Evolutionary conservation across 2,329 filamentous ascomycete species (phyloP).

Genomic region (Botryotinia convoluta): DNA sequence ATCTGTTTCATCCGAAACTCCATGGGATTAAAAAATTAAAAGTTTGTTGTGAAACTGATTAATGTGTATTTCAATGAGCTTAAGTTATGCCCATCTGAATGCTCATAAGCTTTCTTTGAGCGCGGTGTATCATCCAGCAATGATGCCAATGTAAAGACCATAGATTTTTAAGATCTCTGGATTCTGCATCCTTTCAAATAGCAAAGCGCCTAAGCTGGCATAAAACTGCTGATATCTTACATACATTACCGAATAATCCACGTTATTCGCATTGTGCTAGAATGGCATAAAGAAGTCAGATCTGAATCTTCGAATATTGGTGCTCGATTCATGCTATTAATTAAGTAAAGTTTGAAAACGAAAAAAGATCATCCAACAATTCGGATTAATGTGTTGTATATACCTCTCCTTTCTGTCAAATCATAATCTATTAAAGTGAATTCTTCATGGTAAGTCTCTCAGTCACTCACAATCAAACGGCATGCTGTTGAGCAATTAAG

Average conservation of each 20-base stretch:
- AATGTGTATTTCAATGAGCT: background rate
- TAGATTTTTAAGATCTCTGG: background rate
- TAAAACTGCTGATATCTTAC: background rate
- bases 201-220: background rate
- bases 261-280: background rate
- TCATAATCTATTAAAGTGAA: background rate
- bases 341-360: background rate
- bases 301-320: background rate
- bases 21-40: background rate
- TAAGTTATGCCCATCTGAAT: background rate
- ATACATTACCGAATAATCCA: background rate
- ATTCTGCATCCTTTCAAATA: background rate
- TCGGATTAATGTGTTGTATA: fast-evolving
- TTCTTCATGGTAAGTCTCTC: background rate
- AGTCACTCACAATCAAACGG: background rate
- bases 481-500: background rate
- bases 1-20: too few relatives aligned
- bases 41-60: fast-evolving
- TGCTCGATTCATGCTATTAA: background rate
- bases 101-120: background rate
- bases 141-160: background rate
- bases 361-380: background rate
- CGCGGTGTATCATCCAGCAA: background rate
- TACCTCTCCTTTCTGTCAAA: background rate
- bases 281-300: background rate